Evolutionary conservation across 2,329 filamentous ascomycete genomes (phyloP).

Genomic region (Westerdykella sp.): DNA sequence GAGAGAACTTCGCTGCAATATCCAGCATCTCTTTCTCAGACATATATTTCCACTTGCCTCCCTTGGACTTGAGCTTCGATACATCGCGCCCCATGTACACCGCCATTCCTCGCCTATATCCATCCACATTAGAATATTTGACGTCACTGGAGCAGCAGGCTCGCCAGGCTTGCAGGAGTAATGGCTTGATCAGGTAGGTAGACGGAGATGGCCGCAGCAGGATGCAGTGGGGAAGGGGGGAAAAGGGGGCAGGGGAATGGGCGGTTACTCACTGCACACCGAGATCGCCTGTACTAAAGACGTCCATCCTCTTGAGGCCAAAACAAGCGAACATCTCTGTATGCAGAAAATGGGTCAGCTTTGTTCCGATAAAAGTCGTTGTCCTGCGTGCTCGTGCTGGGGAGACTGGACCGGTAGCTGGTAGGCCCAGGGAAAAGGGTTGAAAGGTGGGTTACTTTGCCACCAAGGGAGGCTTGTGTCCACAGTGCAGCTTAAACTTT

Average conservation of each 20-base stretch:
- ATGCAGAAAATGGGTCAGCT: no score
- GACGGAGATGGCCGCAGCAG: neutral
- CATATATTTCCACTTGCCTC: slow-evolving; percentile 98
- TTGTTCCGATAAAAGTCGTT: no score
- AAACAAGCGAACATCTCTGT: slow-evolving; percentile 92
- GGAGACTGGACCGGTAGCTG: no score
- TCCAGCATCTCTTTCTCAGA: slow-evolving; percentile 85
- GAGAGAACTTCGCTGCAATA: slow-evolving; percentile 69
- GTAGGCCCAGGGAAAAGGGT: neutral
- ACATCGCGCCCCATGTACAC: slow-evolving; percentile 78
- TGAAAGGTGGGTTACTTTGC: neutral
- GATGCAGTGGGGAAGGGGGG: neutral
- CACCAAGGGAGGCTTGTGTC: neutral
- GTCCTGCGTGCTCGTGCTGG: neutral
- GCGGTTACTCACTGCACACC: slow-evolving; percentile 67
- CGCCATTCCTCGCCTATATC: slow-evolving; percentile 69
- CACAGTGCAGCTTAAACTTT: no score
- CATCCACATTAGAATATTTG: neutral
- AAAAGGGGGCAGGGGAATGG: neutral
- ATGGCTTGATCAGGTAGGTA: neutral
- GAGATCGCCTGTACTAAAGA: slow-evolving; percentile 86
- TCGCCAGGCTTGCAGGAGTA: neutral
- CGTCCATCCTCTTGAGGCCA: slow-evolving; percentile 86
- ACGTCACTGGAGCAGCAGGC: neutral
- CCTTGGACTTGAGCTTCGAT: slow-evolving; percentile 68